Base-by-base conservation (phyloP, 2,329 filamentous ascomycete genomes). In the Ambrosiella cleistominuta region DNA sequence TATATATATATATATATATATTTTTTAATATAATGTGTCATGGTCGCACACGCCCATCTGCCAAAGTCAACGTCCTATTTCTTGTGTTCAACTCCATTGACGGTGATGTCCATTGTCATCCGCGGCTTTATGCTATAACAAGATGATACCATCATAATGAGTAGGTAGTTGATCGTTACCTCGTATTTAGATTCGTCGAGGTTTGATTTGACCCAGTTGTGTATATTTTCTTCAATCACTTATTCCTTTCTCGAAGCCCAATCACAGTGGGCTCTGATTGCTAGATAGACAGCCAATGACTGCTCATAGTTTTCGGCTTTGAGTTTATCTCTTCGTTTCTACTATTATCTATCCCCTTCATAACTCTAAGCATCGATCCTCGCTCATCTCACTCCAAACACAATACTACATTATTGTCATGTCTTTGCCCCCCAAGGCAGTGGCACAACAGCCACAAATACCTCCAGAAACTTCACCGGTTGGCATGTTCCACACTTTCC, bases 401-500 rank as follows among this genome's bases (percentile, higher is more conserved):
- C n/a, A 8, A 7, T 13, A 13, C n/a, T 7, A 11, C 6, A 27
- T 35, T 13, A 35, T 35, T 19, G 17, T 51, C 15, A 51, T 51
- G 47, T 35, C 47, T 35, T 35, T 19, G n/a, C 19, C 44, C 5
- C 44, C 44, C 7, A 13, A 13, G n/a, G 2, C 7, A 27, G 27
- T 27, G 27, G 27, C 27, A 27, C 27, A 27, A 3, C 27, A 27
- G 27, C 27, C 39, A 12, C 39, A 42, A n/a, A 12, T 42, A 42
- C 39, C 39, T 42, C 39, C 39, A 11, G 11, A 42, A 42, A 42
- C 11, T 12, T 42, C 39, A 42, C 39, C 39, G 39, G 27, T 27
- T 65, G 74, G 74, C 63, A 76, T 76, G 74, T 76, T 76, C 64
- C 74, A 76, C 63, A 76, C 70, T 62, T 77, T 78, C 63, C 75